A percentile compares a stretch with the other conserved stretches of the same genome.
Evolutionary conservation across 2,329 filamentous ascomycete species (phyloP).

Genomic region (Fusarium armeniacum): DNA sequence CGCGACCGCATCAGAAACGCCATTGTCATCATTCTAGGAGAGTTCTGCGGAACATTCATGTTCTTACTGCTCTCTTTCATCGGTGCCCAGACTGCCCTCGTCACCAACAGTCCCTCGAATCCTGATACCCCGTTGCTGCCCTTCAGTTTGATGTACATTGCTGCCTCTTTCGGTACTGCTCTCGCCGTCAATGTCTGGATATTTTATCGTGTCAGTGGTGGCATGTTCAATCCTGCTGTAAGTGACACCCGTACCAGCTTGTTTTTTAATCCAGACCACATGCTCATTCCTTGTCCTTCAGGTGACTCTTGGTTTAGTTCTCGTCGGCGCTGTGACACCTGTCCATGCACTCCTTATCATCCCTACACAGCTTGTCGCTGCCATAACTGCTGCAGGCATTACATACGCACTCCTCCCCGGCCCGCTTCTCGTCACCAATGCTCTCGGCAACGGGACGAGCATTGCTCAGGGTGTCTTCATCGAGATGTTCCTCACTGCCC

Average conservation of each 20-base stretch:
- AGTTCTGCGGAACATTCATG: conserved; percentile 68
- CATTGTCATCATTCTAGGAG: conserved; percentile 61
- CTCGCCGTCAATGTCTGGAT: conserved; percentile 69
- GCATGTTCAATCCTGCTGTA: conserved; percentile 66
- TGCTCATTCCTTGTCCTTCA: conserved; percentile 36
- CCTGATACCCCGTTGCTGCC: conserved; percentile 51
- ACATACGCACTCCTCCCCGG: conserved; percentile 71
- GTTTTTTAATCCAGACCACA: conserved; percentile 2
- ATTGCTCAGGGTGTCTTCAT: conserved; percentile 73
- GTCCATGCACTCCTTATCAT: conserved; percentile 67
- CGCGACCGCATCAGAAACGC: conserved; percentile 51
- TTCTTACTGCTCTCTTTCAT: conserved; percentile 63
- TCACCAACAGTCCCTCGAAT: conserved; percentile 50
- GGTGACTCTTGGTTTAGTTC: conserved; percentile 71
- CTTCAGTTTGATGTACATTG: conserved; percentile 63
- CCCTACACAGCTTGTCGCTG: conserved; percentile 69
- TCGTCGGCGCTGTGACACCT: conserved; percentile 69
- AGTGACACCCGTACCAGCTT: conserved; percentile 41
- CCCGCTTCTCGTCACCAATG: conserved; percentile 67
- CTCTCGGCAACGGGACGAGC: conserved; percentile 65
- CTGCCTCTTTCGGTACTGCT: conserved; percentile 64
- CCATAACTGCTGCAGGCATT: conserved; percentile 71
- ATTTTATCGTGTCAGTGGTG: conserved; percentile 68
- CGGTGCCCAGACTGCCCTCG: conserved; percentile 57
- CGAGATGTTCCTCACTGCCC: conserved; percentile 75